These are phyloP conservation scores for Lodderomyces elongisporus DNA, from an alignment of 1,139 yeast species.

Conservation along the genomic window DNA sequence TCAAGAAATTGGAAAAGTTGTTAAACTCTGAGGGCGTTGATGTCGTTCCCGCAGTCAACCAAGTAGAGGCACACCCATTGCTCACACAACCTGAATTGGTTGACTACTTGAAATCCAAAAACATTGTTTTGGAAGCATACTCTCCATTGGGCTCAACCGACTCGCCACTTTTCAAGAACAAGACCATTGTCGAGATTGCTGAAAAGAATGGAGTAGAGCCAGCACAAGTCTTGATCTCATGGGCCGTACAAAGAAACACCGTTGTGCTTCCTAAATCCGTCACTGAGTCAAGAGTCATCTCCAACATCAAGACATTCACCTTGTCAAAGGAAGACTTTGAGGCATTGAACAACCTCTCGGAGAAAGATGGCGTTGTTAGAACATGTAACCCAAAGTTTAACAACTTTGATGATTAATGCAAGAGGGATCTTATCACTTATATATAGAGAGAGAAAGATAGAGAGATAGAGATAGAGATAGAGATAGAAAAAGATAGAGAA, in stretches of 20 bases:
- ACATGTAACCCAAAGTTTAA: slow-evolving; percentile 25
- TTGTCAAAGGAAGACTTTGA: slow-evolving; percentile 32
- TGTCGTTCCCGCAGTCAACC: slow-evolving; percentile 48
- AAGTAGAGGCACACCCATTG: slow-evolving; percentile 57
- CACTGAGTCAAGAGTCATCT: slow-evolving; percentile 29
- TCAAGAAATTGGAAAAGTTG: slow-evolving; percentile 39
- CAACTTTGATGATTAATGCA: slow-evolving; percentile 19
- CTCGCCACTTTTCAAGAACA: slow-evolving; percentile 47
- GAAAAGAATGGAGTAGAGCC: slow-evolving; percentile 39
- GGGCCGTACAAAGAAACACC: slow-evolving; percentile 50
- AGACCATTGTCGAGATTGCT: slow-evolving; percentile 37
- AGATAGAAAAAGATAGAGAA: too few relatives aligned
- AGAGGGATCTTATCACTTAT: too few relatives aligned
- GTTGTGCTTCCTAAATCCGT: slow-evolving; percentile 54
- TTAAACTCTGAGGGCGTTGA: slow-evolving; percentile 42
- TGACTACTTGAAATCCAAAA: slow-evolving; percentile 37
- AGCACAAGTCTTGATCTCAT: slow-evolving; percentile 47
- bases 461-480: too few relatives aligned
- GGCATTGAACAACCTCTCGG: slow-evolving; percentile 26
- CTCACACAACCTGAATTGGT: slow-evolving; percentile 48
- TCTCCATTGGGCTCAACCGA: slow-evolving; percentile 56
- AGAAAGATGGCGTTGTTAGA: slow-evolving; percentile 28
- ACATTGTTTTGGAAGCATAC: slow-evolving; percentile 49
- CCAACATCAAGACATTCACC: slow-evolving; percentile 28
- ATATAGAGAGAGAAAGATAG: too few relatives aligned